Evolutionary conservation across 1,139 yeast species (phyloP).

Genomic region (Hemisphaericaspora xylofermentans): DNA sequence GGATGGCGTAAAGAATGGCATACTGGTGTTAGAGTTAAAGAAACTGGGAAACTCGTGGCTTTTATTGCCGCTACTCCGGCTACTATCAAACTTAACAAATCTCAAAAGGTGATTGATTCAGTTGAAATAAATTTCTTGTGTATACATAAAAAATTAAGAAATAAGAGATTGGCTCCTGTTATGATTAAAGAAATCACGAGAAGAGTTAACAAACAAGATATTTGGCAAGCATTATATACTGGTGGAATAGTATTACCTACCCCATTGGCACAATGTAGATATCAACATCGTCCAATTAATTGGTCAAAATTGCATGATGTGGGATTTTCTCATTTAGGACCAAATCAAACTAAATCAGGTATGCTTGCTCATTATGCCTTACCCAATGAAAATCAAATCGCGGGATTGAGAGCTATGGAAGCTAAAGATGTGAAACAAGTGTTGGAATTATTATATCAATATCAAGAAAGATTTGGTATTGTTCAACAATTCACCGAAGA

Average conservation of each 20-base stretch:
- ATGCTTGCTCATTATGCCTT: slow-evolving; percentile 81
- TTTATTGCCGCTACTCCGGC: slow-evolving; percentile 92
- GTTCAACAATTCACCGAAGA: slow-evolving; percentile 66
- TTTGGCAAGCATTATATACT: slow-evolving; percentile 97
- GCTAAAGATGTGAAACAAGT: slow-evolving; percentile 65
- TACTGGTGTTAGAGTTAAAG: slow-evolving; percentile 86
- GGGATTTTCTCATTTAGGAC: slow-evolving; percentile 81
- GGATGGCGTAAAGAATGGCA: slow-evolving; percentile 92
- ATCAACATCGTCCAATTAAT: slow-evolving; percentile 90
- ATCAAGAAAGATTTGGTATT: slow-evolving; percentile 69
- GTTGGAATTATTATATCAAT: slow-evolving; percentile 54
- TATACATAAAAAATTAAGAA: slow-evolving; percentile 88
- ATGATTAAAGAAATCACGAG: slow-evolving; percentile 92
- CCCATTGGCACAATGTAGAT: slow-evolving; percentile 88
- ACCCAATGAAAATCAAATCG: slow-evolving; percentile 55
- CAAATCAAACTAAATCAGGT: slow-evolving; percentile 69
- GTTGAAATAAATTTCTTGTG: slow-evolving; percentile 94
- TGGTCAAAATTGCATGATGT: slow-evolving; percentile 90
- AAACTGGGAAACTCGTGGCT: slow-evolving; percentile 76
- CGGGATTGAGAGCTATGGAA: slow-evolving; percentile 67
- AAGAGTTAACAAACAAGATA: slow-evolving; percentile 76
- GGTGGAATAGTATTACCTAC: slow-evolving; percentile 91
- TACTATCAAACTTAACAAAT: slow-evolving; percentile 57
- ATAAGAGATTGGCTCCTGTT: slow-evolving; percentile 93
- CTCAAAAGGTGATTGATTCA: slow-evolving; percentile 50